phyloP scores from a whole-genome alignment of 176 grass and related monocot species.

The Carex scoparia region DNA sequence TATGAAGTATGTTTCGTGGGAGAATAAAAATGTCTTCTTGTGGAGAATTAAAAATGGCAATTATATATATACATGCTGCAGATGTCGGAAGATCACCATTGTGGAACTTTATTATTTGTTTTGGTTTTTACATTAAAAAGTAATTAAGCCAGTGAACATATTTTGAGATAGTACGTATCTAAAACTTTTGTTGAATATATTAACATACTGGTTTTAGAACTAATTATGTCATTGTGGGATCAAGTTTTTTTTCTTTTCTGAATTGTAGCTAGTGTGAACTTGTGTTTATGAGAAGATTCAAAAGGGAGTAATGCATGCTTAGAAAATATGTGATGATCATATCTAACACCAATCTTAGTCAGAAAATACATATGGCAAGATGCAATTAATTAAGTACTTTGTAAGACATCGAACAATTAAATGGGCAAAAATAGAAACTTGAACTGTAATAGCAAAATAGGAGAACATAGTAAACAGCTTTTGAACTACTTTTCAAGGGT shows the following conservation, averaged over 20 bases:
- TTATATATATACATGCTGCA: not conserved
- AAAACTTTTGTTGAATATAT: not conserved
- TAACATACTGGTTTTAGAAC: not conserved
- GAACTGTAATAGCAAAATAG: not conserved
- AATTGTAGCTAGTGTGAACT: not conserved
- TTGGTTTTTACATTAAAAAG: too few relatives aligned
- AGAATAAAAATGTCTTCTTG: not conserved
- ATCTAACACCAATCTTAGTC: not conserved
- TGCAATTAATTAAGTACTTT: not conserved
- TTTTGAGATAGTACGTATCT: not conserved
- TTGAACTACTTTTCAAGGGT: not conserved
- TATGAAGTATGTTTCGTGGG: not conserved
- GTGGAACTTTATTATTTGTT: not conserved
- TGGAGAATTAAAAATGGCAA: not conserved
- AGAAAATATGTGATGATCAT: too few relatives aligned
- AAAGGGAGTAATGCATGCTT: not conserved
- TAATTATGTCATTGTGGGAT: not conserved
- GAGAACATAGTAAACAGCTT: not conserved
- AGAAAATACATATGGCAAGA: not conserved
- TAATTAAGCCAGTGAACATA: not conserved
- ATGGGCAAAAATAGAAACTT: not conserved
- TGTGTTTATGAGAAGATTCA: not conserved
- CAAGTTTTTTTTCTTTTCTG: not conserved
- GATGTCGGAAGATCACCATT: not conserved
- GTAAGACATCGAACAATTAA: not conserved